Base-by-base conservation (phyloP, 306 rosid genomes). In the Mimosa bimucronata region DNA sequence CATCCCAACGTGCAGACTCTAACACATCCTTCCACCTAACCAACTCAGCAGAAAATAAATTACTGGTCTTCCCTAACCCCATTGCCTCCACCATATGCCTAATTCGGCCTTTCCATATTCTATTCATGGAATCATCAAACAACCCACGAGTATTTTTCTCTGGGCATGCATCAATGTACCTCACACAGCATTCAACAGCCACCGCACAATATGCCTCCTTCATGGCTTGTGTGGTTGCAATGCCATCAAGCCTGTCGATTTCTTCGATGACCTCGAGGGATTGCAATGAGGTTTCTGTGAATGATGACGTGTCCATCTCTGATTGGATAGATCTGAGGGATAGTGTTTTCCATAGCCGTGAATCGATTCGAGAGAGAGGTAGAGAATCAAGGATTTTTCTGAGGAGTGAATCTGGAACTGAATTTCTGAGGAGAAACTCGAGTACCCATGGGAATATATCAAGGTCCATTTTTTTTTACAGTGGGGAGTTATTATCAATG, bases 101-200 rank as follows among this genome's bases (percentile, higher is more conserved):
- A n/a, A 90, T 77, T 21, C 93, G 85, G 15, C 86, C 90, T 40
- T 88, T 84, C 96, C 97, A 95, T 5, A 95, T 85, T 76, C 91
- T 69, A 46, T 66, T 66, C 5, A 95, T 81, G 0, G 97, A 90
- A 12, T 74, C 85, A 21, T 78, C 50, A 64, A 80, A 93, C 76
- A 84, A 88, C 3, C 83, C 86, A 3, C 16, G 19, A 10, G 28
- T 40, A 0, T 79, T 26, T 41, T 64, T 81, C 1, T 79, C 86
- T 7, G 79, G 72, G 3, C 15, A 38, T 0, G 79, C 84, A 16
- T 44, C 78, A 10, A 95, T 76, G 72, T 83, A 85, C 81, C 84
- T 91, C 19, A 88, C 92, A 6, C 96, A 86, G 64, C 92, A 87
- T 64, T 95, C 98, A 44, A 91, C 85, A 7, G 98, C 94, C 62